Evolutionary conservation across 2,329 filamentous ascomycete species (phyloP), one percentile per base, ranked within the genome.

Genomic region (Trichoderma oligosporum): DNA sequence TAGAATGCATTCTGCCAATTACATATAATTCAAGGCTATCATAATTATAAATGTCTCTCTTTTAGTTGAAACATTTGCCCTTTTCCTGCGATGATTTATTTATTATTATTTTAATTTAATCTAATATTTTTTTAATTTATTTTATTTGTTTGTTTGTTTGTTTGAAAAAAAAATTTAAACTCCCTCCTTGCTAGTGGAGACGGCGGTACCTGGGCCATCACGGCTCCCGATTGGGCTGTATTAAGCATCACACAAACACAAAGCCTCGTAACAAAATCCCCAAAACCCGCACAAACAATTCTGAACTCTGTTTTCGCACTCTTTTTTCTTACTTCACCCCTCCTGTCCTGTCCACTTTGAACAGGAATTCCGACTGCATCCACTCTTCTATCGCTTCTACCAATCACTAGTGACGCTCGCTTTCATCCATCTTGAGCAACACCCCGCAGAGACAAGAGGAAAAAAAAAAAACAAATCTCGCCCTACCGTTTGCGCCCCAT

Each of bases 181-280:
- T 39, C 48, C 41, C 14, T 46, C 39, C 41, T n/a, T 38, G 41
- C 8, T 29, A 36, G 52, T 38, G 52, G 52, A 22, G 31, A 31
- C n/a, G 6, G 8, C 27, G 9, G 33, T 36, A 7, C 31, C n/a
- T 29, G 22, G 1, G 29, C 31, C 41, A 35, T 9, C 14, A 31
- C 49, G 4, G 25, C 24, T 36, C 51, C 39, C 41, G n/a, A 54
- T 54, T 54, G 41, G 51, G 52, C 41, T 46, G 52, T 31, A 35
- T 38, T 33, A n/a, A 38, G 41, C 24, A 46, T 46, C 52, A 55
- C 52, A 55, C 52, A 55, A 46, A 55, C 52, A 46, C 29, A 46
- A 55, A 45, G n/a, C 52, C 52, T 55, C 52, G 24, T n/a, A 29
- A 22, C 29, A 25, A 55, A 55, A 46, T 36, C 38, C 35, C 31